phyloP scores from a whole-genome alignment of 1,284 basidiomycete species.

The Sporisorium scitamineum region DNA sequence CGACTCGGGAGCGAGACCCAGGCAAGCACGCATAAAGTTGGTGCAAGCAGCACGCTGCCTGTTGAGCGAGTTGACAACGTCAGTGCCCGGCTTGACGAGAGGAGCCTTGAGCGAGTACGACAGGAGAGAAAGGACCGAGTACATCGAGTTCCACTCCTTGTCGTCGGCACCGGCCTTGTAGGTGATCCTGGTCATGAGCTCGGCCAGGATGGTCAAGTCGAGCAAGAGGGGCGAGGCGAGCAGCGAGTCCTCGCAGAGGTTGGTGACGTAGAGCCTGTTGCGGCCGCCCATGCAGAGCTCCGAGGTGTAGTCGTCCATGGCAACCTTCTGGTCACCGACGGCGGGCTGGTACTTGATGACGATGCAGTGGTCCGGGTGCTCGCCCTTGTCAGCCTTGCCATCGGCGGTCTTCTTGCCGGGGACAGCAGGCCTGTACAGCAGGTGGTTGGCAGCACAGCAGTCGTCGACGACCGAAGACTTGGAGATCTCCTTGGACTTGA shows the following conservation, averaged over 20 bases:
- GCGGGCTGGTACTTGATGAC: conserved; percentile 78
- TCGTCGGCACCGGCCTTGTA: conserved; percentile 73
- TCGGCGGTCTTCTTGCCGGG: conserved; percentile 60
- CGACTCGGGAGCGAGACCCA: conserved; percentile 66
- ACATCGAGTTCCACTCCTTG: conserved; percentile 62
- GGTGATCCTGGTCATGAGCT: conserved; percentile 89
- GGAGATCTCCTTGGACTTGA: conserved; percentile 89
- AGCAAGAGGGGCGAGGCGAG: conserved; percentile 95
- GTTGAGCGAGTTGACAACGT: conserved; percentile 94
- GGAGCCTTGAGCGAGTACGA: conserved; percentile 83
- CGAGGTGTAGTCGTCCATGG: conserved; percentile 98
- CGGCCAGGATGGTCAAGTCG: conserved; percentile 91
- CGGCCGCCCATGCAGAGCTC: conserved; percentile 78
- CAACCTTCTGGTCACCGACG: conserved; percentile 86
- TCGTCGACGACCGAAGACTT: conserved; percentile 96
- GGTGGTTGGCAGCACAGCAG: conserved; percentile 77
- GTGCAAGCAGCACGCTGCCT: conserved; percentile 95
- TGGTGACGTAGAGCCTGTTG: conserved; percentile 65
- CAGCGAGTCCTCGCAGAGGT: conserved; percentile 81
- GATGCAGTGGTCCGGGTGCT: conserved; percentile 96
- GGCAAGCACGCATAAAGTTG: conserved; percentile 79
- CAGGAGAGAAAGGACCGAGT: conserved; percentile 66
- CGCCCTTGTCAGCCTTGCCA: conserved; percentile 78
- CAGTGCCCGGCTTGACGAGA: conserved; percentile 92
- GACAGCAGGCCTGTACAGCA: conserved; percentile 84